These are phyloP conservation scores for Haplographium delicatum DNA, from an alignment of 495 filamentous ascomycete species.

Conservation along the genomic window DNA sequence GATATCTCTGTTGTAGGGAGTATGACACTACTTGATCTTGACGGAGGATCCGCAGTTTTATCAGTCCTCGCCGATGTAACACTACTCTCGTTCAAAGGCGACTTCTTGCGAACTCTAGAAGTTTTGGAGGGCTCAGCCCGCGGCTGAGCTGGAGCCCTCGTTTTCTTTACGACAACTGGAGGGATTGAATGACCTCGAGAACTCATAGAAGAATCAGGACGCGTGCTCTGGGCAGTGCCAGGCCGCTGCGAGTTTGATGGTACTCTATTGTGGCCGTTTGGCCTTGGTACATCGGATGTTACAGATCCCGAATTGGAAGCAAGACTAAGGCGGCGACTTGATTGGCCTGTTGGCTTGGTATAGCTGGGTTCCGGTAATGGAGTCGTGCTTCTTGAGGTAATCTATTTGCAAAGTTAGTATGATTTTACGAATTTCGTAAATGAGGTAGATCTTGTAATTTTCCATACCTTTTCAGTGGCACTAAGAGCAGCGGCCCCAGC, in stretches of 20 bases:
- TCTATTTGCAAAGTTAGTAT: neutral
- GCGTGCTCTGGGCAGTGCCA: slow-evolving; percentile 32
- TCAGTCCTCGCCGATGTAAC: neutral
- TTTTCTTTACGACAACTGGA: slow-evolving; percentile 35
- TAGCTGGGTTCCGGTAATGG: slow-evolving; percentile 32
- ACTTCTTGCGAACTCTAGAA: slow-evolving; percentile 40
- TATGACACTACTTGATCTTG: neutral
- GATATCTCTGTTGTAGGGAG: slow-evolving; percentile 5
- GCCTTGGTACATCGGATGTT: slow-evolving; percentile 23
- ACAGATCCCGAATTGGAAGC: slow-evolving; percentile 33
- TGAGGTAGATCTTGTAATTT: neutral
- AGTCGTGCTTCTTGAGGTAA: slow-evolving; percentile 26
- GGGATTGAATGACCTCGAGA: slow-evolving; percentile 23
- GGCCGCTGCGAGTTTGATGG: slow-evolving; percentile 27
- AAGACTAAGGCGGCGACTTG: slow-evolving; percentile 34
- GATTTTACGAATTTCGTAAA: neutral
- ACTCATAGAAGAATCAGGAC: slow-evolving; percentile 30
- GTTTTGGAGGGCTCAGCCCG: slow-evolving; percentile 32
- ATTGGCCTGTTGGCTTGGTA: slow-evolving; percentile 23
- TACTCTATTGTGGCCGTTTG: slow-evolving; percentile 13
- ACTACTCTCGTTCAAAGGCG: slow-evolving; percentile 20
- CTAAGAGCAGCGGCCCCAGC: slow-evolving; percentile 46
- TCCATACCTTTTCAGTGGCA: slow-evolving; percentile 43
- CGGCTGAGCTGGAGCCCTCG: slow-evolving; percentile 32
- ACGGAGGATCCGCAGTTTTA: slow-evolving; percentile 11